Evolutionary conservation across 148 eudicot species (phyloP).

Genomic region (Diospyros lotus): DNA sequence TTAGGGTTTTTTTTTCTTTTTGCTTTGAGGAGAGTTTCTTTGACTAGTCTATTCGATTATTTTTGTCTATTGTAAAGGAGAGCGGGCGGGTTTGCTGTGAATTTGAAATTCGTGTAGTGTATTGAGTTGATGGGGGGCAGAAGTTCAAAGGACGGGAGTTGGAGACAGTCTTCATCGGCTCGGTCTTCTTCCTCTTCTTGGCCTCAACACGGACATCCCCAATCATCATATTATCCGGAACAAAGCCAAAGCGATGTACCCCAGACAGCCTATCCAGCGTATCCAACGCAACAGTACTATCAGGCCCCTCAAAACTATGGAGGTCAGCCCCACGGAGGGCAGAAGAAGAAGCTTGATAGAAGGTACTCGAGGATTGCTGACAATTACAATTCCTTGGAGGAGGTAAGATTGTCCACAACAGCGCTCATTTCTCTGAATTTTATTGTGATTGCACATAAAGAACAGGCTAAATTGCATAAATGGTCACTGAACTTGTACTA

Average conservation of each 20-base stretch:
- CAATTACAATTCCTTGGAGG: constrained; percentile 76
- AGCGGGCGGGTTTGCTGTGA: constrained; percentile 9
- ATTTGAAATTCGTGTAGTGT: neutral
- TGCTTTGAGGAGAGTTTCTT: neutral
- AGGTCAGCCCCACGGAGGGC: constrained; percentile 20
- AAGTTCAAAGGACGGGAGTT: constrained; percentile 37
- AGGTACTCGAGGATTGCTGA: constrained; percentile 89
- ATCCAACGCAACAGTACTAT: constrained; percentile 30
- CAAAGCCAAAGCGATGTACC: constrained; percentile 30
- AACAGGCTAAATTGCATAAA: neutral
- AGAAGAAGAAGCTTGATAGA: constrained; percentile 59
- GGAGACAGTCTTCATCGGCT: constrained; percentile 26
- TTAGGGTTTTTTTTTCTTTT: neutral
- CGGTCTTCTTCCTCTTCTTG: constrained; percentile 23
- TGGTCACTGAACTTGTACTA: neutral
- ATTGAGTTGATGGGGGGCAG: constrained; percentile 48
- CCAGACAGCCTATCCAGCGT: constrained; percentile 30
- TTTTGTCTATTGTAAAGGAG: constrained; percentile 13
- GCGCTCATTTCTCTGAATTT: neutral
- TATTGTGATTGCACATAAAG: neutral
- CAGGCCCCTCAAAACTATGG: constrained; percentile 29
- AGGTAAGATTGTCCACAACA: constrained; percentile 36
- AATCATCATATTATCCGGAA: constrained; percentile 18
- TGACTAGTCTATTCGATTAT: neutral
- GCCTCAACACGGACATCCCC: constrained; percentile 5